Evolutionary conservation across 345 rosid genomes (phyloP).

Genomic region (Eucalyptus viminalis): DNA sequence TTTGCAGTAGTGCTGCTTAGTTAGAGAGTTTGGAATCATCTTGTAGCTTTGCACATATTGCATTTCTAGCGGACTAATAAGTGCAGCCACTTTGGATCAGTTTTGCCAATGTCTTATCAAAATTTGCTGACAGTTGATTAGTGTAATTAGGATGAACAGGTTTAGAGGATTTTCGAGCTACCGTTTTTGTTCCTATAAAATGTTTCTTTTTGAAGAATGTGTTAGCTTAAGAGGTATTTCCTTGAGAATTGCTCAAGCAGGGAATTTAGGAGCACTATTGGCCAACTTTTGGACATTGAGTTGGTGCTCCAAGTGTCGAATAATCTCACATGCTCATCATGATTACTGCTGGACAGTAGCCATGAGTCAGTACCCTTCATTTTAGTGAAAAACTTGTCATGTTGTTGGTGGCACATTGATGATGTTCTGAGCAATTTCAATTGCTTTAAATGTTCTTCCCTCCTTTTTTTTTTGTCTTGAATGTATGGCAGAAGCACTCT

Average conservation of each 20-base stretch:
- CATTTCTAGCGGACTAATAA: neutral
- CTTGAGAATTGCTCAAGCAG: neutral
- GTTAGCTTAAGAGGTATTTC: neutral
- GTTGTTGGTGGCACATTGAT: neutral
- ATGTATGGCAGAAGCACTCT: neutral
- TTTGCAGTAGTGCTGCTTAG: neutral
- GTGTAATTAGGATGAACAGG: neutral
- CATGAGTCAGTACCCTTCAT: neutral
- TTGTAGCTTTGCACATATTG: neutral
- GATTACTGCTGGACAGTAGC: neutral
- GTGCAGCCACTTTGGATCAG: neutral
- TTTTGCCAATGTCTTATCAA: neutral
- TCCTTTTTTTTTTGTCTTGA: neutral
- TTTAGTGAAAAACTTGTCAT: neutral
- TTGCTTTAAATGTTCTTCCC: neutral
- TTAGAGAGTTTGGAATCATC: neutral
- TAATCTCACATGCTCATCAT: neutral
- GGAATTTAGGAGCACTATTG: neutral
- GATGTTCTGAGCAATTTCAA: neutral
- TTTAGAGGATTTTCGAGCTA: neutral
- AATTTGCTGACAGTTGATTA: neutral
- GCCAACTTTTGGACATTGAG: neutral
- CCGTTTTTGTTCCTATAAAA: neutral
- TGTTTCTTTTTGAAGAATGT: neutral
- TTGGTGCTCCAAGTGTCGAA: neutral